These are phyloP conservation scores for Pleurozium schreberi DNA, from an alignment of 225 moss, liverwort and hornwort genomes.

Conservation along the genomic window DNA sequence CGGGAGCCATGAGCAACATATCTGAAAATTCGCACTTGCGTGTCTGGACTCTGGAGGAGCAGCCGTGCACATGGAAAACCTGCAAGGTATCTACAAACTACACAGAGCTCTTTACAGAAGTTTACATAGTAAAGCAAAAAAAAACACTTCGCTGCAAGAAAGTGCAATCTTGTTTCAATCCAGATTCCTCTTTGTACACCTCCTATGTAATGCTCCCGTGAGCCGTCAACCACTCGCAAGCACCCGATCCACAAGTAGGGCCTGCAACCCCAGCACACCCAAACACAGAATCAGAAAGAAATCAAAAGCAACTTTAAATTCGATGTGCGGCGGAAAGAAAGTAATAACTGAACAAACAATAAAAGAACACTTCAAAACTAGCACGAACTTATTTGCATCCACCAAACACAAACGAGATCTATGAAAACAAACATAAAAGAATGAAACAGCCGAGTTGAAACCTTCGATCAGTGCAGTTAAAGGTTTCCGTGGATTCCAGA, in stretches of 20 bases:
- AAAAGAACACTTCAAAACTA: neutral
- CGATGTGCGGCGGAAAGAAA: neutral
- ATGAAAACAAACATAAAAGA: neutral
- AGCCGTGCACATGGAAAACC: neutral
- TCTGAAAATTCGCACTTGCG: neutral
- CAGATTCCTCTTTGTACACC: conserved; percentile 15
- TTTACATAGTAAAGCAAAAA: conserved; percentile 2
- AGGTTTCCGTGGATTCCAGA: neutral
- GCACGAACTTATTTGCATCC: neutral
- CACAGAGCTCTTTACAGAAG: conserved; percentile 12
- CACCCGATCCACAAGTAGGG: neutral
- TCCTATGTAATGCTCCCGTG: neutral
- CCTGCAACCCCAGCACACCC: neutral
- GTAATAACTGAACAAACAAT: neutral
- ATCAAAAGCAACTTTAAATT: neutral
- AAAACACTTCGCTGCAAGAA: neutral
- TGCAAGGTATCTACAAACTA: conserved; percentile 23
- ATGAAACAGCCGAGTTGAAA: neutral
- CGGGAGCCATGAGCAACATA: neutral
- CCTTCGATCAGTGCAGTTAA: neutral
- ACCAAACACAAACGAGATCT: neutral
- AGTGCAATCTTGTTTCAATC: neutral
- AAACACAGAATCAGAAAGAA: neutral
- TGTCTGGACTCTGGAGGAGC: neutral
- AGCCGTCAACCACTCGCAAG: neutral